Evolutionary conservation across 176 grass and related monocot species (phyloP), one percentile per base, ranked within the genome.

Genomic region (Triticum urartu): DNA sequence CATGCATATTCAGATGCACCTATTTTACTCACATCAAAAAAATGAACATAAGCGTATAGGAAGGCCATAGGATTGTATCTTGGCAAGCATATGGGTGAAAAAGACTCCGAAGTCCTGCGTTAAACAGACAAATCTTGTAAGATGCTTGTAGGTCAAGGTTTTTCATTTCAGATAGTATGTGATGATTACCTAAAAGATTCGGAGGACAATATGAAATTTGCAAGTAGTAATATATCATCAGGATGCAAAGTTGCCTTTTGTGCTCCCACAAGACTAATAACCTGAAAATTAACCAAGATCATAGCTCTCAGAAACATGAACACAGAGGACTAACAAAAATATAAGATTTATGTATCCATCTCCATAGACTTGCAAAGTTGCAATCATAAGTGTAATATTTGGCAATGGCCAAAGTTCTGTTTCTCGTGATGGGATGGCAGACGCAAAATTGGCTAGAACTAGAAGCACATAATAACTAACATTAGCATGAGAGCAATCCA

Each of bases 1-100:
- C 18, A 50, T 21, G 22, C 13, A 52, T 38, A 76, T 58, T 30
- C 11, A 77, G 36, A 71, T 50, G 72, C 17, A 73, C 24, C 38
- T 84, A 77, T 72, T 83, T 75, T 71, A 98, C 93, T 98, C 89
- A 99, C 97, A 91, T 99, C 94, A 75, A 99, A 89, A 88, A 99
- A 99, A 85, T 99, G 92, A 80, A 99, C 90, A 33, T 99, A 99
- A 75, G 94, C 92, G 74, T 99, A 91, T 85, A 99, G 52, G 80
- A 96, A 99, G 42, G 85, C 97, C 97, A 99, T 96, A 77, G 97
- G 83, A 86, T 99, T 99, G 85, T 99, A 99, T 99, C 94, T 92
- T 85, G 97, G 94, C 62, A 99, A 84, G 91, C 97, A 99, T 88
- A 99, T 99, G 71, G 97, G 97, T 63, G 90, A 94, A 80, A 96